A percentile compares a stretch with the other conserved stretches of the same genome.
phyloP scores from a whole-genome alignment of 2,329 filamentous ascomycete genomes.

The Fusarium foetens region DNA sequence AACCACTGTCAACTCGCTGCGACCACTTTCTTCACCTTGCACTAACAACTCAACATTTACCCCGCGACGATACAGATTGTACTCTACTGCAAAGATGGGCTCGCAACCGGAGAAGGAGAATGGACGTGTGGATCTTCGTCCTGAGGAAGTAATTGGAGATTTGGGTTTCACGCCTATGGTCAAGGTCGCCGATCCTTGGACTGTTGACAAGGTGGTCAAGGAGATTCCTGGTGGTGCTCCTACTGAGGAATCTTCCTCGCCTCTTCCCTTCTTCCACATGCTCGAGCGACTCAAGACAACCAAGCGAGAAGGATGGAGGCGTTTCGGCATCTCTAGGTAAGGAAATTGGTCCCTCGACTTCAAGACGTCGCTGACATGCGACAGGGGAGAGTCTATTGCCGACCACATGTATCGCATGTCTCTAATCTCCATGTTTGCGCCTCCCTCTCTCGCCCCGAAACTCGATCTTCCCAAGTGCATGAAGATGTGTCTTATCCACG shows the following conservation, averaged over 20 bases:
- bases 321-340: slow-evolving; percentile 78
- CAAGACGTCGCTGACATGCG: neutral
- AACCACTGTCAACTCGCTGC: neutral
- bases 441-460: slow-evolving; percentile 73
- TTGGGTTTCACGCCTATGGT: slow-evolving; percentile 51
- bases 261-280: slow-evolving; percentile 92
- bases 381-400: slow-evolving; percentile 85
- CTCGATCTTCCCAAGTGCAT: slow-evolving; percentile 87
- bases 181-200: slow-evolving; percentile 61
- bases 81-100: slow-evolving; percentile 41
- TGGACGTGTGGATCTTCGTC: slow-evolving; percentile 30
- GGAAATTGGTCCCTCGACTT: neutral
- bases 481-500: slow-evolving; percentile 95
- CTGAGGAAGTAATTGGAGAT: slow-evolving; percentile 35
- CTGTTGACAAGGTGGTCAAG: slow-evolving; percentile 70
- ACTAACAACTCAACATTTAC: slow-evolving; percentile 10
- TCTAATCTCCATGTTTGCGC: slow-evolving; percentile 91
- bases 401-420: slow-evolving; percentile 99
- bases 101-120: slow-evolving; percentile 42
- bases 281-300: slow-evolving; percentile 95
- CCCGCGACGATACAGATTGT: slow-evolving; percentile 17
- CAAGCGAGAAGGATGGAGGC: slow-evolving; percentile 93
- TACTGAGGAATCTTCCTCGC: slow-evolving; percentile 71
- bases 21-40: neutral
- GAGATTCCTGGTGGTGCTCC: slow-evolving; percentile 67